Base-by-base conservation (phyloP, 257 asterid species). In the Capsicum pubescens region DNA sequence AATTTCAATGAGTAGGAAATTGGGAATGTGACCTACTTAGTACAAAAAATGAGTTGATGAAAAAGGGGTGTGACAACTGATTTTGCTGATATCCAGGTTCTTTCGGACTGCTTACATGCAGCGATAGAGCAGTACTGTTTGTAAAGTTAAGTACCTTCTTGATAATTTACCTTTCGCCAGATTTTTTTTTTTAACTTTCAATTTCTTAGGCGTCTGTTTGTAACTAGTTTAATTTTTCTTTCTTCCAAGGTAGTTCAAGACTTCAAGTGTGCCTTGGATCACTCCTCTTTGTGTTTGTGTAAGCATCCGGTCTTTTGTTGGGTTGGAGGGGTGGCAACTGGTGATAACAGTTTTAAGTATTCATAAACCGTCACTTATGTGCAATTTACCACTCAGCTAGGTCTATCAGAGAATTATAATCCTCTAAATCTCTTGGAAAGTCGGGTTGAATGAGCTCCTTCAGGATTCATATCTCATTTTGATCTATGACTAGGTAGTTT, bases 371-470 rank as follows among this genome's bases (percentile, higher is more conserved):
- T 66, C 72, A 1, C 4, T 9, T 10, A 7, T 35, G 50, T 32
- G 42, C 48, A 67, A 36, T 15, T 35, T 36, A 68, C 48, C 48
- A 35, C 7, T 68, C 52, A 36, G 52, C 6, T 7, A 68, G 76
- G 76, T 66, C 70, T 26, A 26, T 26, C 8, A 26, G 71, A 64
- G 71, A 13, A 26, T 66, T 66, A 66, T 66, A 17, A n/a, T 66
- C 72, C 72, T 66, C 17, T 32, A 66, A 13, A 66, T 66, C 72
- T 66, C 48, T 66, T 66, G 72, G 72, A 32, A 66, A 14, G 21
- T 68, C 21, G 7, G 50, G 6, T 36, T 36, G 74, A 35, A 67
- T 67, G 74, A 67, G 19, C 74, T 67, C n/a, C 74, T 14, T 67
- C 50, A 2, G 50, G 50, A 35, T 35, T 14, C 15, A 13, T 36